Percentiles rank a stretch among this genome's conserved stretches.
These are phyloP conservation scores for Moniliophthora roreri DNA, from an alignment of 1,284 basidiomycete genomes.

Conservation along the genomic window DNA sequence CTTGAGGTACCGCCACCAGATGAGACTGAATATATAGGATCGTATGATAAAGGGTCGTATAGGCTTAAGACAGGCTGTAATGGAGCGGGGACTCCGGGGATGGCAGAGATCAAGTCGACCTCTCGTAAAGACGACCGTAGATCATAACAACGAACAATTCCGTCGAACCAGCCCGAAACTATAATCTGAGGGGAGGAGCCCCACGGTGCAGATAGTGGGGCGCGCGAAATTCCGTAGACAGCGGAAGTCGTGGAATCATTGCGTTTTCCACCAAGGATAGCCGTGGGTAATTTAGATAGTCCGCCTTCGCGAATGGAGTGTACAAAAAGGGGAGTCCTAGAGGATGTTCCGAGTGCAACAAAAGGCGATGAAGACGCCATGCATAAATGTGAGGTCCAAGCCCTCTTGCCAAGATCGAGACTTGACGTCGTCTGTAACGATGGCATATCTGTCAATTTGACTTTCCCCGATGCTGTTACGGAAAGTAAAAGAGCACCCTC, in stretches of 20 bases:
- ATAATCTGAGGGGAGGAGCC: slow-evolving; percentile 69
- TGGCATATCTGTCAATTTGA: slow-evolving; percentile 35
- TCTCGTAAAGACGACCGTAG: slow-evolving; percentile 48
- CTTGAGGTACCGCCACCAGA: slow-evolving; percentile 65
- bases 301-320: slow-evolving; percentile 48
- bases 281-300: slow-evolving; percentile 44
- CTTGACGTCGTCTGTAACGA: slow-evolving; percentile 26
- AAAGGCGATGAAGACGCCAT: slow-evolving; percentile 51
- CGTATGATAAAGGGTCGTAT: slow-evolving; percentile 63
- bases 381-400: slow-evolving; percentile 63
- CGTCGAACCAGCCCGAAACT: slow-evolving; percentile 81
- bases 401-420: slow-evolving; percentile 43
- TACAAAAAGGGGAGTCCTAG: slow-evolving; percentile 55
- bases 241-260: slow-evolving; percentile 43
- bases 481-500: slow-evolving; percentile 47
- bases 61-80: slow-evolving; percentile 59
- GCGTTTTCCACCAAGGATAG: slow-evolving; percentile 36
- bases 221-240: slow-evolving; percentile 66
- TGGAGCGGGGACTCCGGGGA: slow-evolving; percentile 19
- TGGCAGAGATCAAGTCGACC: neutral
- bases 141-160: slow-evolving; percentile 68
- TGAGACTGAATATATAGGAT: slow-evolving; percentile 72
- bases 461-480: slow-evolving; percentile 55
- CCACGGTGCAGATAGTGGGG: slow-evolving; percentile 59
- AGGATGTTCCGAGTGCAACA: slow-evolving; percentile 66